Evolutionary conservation across 1,284 basidiomycete genomes (phyloP).

Genomic region (Leccinum subfulvum): DNA sequence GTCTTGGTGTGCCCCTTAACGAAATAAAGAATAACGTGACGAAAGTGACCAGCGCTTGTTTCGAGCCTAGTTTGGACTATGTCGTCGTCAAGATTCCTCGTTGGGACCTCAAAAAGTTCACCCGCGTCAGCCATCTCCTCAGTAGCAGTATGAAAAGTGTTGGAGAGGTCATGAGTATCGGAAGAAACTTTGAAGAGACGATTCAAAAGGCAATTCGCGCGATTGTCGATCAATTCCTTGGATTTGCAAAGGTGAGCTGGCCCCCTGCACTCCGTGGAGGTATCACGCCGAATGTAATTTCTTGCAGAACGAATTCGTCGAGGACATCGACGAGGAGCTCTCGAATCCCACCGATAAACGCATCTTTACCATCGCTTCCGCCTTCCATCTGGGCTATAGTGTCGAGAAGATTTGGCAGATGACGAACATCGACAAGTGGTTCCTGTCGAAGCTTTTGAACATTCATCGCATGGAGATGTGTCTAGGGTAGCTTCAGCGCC

Average conservation of each 20-base stretch:
- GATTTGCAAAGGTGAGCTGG: slow-evolving; percentile 77
- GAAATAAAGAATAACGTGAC: slow-evolving; percentile 98
- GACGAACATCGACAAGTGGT: slow-evolving; percentile 98
- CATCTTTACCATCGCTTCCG: slow-evolving; percentile 88
- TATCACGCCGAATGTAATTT: neutral
- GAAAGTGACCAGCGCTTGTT: slow-evolving; percentile 94
- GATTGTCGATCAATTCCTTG: slow-evolving; percentile 92
- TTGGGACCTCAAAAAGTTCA: slow-evolving; percentile 99
- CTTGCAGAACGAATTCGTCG: slow-evolving; percentile 75
- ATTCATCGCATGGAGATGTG: slow-evolving; percentile 79
- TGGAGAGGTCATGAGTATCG: slow-evolving; percentile 99
- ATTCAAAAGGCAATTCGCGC: slow-evolving; percentile 97
- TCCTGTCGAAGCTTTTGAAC: slow-evolving; percentile 85
- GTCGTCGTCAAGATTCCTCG: slow-evolving; percentile 98
- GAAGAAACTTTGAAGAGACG: slow-evolving; percentile 96
- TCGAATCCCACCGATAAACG: slow-evolving; percentile 89
- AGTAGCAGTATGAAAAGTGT: slow-evolving; percentile 99
- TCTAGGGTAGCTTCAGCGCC: slow-evolving; percentile 55
- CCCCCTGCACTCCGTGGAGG: neutral
- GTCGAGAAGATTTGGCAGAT: slow-evolving; percentile 96
- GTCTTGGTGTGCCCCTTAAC: slow-evolving; percentile 94
- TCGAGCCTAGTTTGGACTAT: slow-evolving; percentile 97
- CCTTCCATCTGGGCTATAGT: slow-evolving; percentile 86
- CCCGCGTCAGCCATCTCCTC: slow-evolving; percentile 81
- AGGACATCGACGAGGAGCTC: slow-evolving; percentile 85